These are phyloP conservation scores for Lactarius sp. DNA, from an alignment of 768 basidiomycete species.

Conservation along the genomic window DNA sequence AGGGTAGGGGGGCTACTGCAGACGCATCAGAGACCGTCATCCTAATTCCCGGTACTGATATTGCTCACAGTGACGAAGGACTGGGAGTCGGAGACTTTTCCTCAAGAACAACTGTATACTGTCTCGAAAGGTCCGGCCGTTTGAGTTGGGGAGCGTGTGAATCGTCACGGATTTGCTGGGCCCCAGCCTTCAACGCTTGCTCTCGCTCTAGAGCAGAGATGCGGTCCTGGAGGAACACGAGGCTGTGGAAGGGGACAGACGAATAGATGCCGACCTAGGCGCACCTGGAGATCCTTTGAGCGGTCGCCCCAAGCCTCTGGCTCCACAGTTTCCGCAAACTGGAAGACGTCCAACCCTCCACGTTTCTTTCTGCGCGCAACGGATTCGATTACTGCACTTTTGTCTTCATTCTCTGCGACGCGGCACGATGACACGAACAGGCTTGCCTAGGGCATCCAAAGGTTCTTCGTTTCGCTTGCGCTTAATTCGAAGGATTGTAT, in stretches of 20 bases:
- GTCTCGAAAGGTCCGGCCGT: conserved; percentile 18
- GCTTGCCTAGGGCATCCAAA: conserved; percentile 70
- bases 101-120: conserved; percentile 22
- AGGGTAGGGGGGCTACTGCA: conserved; percentile 50
- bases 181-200: conserved; percentile 10
- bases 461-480: conserved; percentile 80
- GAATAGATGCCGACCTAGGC: conserved; percentile 18
- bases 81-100: neutral
- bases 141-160: neutral
- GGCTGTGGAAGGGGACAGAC: neutral
- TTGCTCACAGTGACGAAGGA: conserved; percentile 29
- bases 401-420: neutral
- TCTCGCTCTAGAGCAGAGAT: conserved; percentile 28
- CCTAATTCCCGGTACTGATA: neutral
- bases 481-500: conserved; percentile 77
- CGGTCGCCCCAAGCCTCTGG: conserved; percentile 60
- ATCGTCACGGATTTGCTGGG: neutral
- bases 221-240: conserved; percentile 25
- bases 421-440: conserved; percentile 13
- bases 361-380: conserved; percentile 52
- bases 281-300: conserved; percentile 60
- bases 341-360: conserved; percentile 56
- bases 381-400: conserved; percentile 56
- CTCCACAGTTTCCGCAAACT: conserved; percentile 79
- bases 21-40: neutral